phyloP scores from a whole-genome alignment of 306 rosid species.

The Quercus parvula region DNA sequence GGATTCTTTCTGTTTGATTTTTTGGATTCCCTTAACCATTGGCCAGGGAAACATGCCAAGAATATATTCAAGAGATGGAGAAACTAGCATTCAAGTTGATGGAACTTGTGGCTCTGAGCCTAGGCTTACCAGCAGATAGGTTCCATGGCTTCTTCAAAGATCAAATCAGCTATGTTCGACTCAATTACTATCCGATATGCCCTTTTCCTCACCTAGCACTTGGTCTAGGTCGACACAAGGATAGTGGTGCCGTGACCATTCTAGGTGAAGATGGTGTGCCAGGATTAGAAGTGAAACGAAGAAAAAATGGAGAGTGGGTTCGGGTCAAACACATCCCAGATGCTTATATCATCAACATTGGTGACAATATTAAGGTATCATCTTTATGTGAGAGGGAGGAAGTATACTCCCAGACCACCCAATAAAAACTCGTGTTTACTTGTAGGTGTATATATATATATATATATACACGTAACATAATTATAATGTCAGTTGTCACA shows the following conservation, averaged over 20 bases:
- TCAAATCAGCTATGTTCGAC: constrained; percentile 4
- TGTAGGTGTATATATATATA: no score
- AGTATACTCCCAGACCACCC: accelerated
- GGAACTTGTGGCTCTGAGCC: constrained; percentile 33
- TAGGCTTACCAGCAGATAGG: no score
- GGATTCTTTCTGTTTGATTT: no score
- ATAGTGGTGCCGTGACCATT: constrained; percentile 17
- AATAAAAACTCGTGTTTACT: not conserved
- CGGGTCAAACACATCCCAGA: constrained; percentile 48
- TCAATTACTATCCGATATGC: constrained; percentile 35
- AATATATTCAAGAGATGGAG: constrained; percentile 16
- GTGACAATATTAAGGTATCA: constrained; percentile 68
- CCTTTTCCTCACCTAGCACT: constrained; percentile 32
- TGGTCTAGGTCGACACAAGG: constrained; percentile 34
- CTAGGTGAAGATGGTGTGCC: constrained; percentile 27
- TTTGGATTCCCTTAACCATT: no score
- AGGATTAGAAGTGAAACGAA: not conserved
- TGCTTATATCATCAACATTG: constrained; percentile 70
- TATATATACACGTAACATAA: no score
- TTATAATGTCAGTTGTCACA: no score
- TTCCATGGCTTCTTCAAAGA: no score
- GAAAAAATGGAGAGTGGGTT: constrained; percentile 55
- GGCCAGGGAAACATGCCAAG: no score
- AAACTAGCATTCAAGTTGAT: constrained; percentile 23
- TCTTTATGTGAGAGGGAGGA: no score